A percentile compares a stretch with the other conserved stretches of the same genome.
phyloP scores from a whole-genome alignment of 2,329 filamentous ascomycete species.

The Cordyceps pruinosa region DNA sequence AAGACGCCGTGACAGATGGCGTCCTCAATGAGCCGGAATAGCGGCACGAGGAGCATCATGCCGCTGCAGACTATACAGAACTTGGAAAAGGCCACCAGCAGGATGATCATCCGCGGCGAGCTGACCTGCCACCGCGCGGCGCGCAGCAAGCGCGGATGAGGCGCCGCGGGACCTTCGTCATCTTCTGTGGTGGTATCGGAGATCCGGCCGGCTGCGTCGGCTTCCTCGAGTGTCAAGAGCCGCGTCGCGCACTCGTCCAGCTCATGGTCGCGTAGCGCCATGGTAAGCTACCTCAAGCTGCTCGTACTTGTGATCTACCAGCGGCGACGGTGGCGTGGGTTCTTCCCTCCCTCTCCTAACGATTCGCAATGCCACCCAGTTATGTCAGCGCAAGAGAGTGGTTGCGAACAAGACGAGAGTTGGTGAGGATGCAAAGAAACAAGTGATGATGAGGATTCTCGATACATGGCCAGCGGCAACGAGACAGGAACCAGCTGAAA shows the following conservation, averaged over 20 bases:
- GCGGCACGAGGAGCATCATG: conserved; percentile 22
- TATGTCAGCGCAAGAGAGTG: background rate
- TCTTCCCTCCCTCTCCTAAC: too few relatives aligned
- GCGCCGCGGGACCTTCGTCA: background rate
- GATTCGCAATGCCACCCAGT: background rate
- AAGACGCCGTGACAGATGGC: conserved; percentile 24
- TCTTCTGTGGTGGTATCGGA: background rate
- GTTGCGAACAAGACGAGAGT: background rate
- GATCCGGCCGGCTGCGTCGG: background rate
- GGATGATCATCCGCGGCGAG: conserved; percentile 18
- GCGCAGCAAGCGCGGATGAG: background rate
- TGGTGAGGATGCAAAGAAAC: background rate
- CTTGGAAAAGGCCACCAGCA: conserved; percentile 19
- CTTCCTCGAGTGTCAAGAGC: background rate
- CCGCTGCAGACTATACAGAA: conserved; percentile 20
- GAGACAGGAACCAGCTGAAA: background rate
- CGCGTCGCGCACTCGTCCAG: background rate
- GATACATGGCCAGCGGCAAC: too few relatives aligned
- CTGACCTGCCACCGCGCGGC: conserved; percentile 14
- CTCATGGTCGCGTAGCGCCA: background rate
- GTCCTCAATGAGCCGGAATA: conserved; percentile 25
- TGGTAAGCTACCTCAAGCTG: background rate
- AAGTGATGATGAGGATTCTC: too few relatives aligned
- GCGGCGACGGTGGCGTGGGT: too few relatives aligned
- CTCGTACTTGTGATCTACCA: too few relatives aligned